These are phyloP conservation scores for Stromatinia cepivora DNA, from an alignment of 2,329 filamentous ascomycete species.

Conservation along the genomic window DNA sequence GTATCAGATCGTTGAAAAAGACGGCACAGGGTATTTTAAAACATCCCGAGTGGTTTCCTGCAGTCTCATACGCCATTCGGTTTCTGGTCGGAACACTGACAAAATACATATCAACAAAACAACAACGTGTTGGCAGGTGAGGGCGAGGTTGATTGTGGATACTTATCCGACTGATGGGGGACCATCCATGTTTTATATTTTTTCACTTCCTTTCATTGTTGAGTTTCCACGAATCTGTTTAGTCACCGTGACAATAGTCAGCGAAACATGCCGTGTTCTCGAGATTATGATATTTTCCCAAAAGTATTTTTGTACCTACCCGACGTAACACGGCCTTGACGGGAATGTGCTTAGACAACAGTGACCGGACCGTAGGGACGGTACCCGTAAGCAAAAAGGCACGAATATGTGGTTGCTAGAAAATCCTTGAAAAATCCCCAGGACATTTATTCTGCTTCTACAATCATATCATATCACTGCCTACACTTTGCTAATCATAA, in stretches of 20 bases:
- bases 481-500: too few relatives aligned
- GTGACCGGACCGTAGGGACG: conserved; percentile 24
- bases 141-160: not conserved
- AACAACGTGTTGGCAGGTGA: conserved; percentile 9
- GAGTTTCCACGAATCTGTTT: not conserved
- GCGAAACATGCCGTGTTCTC: conserved; percentile 15
- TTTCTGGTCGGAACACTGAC: not conserved
- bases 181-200: conserved; percentile 3
- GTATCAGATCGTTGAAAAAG: conserved; percentile 19
- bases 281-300: not conserved
- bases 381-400: conserved; percentile 18
- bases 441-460: not conserved
- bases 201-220: not conserved
- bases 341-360: conserved; percentile 16
- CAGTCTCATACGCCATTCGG: not conserved
- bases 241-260: conserved; percentile 16
- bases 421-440: not conserved
- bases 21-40: not conserved
- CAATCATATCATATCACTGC: not conserved
- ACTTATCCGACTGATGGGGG: not conserved
- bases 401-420: not conserved
- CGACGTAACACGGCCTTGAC: conserved; percentile 19
- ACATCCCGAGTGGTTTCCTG: not conserved
- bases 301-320: conserved; percentile 19
- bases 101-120: conserved; percentile 5